Percentiles rank a stretch among this genome's conserved stretches.
These are phyloP conservation scores for Graphium sp. DNA, from an alignment of 2,329 filamentous ascomycete genomes.

Conservation along the genomic window DNA sequence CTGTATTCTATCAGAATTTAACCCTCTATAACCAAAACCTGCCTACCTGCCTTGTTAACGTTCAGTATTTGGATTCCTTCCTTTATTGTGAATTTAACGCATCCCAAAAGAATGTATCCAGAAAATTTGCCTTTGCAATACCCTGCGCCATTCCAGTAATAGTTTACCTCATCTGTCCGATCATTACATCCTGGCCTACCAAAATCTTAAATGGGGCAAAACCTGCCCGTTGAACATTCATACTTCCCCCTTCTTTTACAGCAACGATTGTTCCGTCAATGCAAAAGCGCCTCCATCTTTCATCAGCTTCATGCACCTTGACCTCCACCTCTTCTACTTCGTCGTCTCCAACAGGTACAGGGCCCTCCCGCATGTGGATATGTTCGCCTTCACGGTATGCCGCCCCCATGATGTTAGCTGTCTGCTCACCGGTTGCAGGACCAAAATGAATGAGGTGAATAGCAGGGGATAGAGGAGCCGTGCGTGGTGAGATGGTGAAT, in stretches of 20 bases:
- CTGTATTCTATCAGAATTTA: neutral
- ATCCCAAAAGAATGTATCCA: too few relatives aligned
- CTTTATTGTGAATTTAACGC: neutral
- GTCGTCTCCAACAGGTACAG: conserved; percentile 65
- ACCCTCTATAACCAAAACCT: too few relatives aligned
- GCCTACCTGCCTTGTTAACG: too few relatives aligned
- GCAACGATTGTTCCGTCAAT: conserved; percentile 81
- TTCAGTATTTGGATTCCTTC: too few relatives aligned
- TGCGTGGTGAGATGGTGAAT: conserved; percentile 67
- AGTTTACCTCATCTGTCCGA: too few relatives aligned
- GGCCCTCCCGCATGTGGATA: conserved; percentile 30
- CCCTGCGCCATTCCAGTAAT: too few relatives aligned
- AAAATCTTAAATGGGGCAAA: too few relatives aligned
- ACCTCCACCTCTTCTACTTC: conserved; percentile 52
- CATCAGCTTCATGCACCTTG: conserved; percentile 48
- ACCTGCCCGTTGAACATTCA: conserved; percentile 44
- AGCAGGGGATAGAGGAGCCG: conserved; percentile 51
- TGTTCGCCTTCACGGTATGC: conserved; percentile 43
- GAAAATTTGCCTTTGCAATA: too few relatives aligned
- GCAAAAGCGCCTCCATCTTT: conserved; percentile 69
- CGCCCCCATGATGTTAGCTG: conserved; percentile 60
- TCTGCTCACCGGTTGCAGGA: conserved; percentile 42
- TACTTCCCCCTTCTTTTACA: conserved; percentile 52
- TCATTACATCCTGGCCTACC: too few relatives aligned
- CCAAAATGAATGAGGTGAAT: conserved; percentile 64